A percentile compares a stretch with the other conserved stretches of the same genome.
Conservation (phyloP, 2,329 filamentous ascomycete species). For the Tolypocladium album region DNA sequence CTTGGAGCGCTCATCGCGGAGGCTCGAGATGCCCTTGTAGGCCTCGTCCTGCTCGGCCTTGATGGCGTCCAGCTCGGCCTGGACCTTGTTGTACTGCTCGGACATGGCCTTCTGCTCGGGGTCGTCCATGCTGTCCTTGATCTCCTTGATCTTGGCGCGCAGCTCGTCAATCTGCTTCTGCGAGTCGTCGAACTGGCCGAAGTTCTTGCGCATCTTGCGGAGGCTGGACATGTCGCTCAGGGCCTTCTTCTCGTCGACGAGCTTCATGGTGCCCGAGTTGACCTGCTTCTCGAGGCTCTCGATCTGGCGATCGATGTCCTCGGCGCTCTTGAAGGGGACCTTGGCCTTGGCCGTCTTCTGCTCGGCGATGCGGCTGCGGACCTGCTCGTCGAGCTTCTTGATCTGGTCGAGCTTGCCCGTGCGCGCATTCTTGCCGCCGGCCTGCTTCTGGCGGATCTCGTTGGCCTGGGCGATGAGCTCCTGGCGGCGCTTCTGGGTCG, state of each 20-base stretch:
- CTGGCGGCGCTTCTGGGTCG: slow-evolving; percentile 70
- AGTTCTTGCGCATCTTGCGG: slow-evolving; percentile 84
- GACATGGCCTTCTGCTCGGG: slow-evolving; percentile 81
- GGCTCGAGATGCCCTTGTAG: slow-evolving; percentile 75
- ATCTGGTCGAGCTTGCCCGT: slow-evolving; percentile 76
- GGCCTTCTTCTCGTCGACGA: slow-evolving; percentile 96
- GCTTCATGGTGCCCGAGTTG: slow-evolving; percentile 80
- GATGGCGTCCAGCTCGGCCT: slow-evolving; percentile 79
- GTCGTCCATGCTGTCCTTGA: slow-evolving; percentile 83
- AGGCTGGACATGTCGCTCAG: slow-evolving; percentile 72
- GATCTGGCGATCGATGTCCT: slow-evolving; percentile 82
- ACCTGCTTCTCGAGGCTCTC: slow-evolving; percentile 73
- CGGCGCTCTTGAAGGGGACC: slow-evolving; percentile 73
- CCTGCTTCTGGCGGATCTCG: slow-evolving; percentile 79
- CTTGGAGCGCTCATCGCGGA: slow-evolving; percentile 78
- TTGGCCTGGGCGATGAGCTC: slow-evolving; percentile 76
- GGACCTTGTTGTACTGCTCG: slow-evolving; percentile 75
- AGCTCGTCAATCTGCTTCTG: slow-evolving; percentile 86
- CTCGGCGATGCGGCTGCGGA: slow-evolving; percentile 76
- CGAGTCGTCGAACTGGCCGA: slow-evolving; percentile 69
- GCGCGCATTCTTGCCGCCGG: slow-evolving; percentile 74
- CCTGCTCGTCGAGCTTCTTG: slow-evolving; percentile 80
- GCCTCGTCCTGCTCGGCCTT: slow-evolving; percentile 87
- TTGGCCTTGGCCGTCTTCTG: slow-evolving; percentile 78
- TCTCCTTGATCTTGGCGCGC: slow-evolving; percentile 76